Evolutionary conservation across 2,329 filamentous ascomycete species (phyloP), one percentile per base, ranked within the genome.

Genomic region (Stachybotrys chlorohalonatus): DNA sequence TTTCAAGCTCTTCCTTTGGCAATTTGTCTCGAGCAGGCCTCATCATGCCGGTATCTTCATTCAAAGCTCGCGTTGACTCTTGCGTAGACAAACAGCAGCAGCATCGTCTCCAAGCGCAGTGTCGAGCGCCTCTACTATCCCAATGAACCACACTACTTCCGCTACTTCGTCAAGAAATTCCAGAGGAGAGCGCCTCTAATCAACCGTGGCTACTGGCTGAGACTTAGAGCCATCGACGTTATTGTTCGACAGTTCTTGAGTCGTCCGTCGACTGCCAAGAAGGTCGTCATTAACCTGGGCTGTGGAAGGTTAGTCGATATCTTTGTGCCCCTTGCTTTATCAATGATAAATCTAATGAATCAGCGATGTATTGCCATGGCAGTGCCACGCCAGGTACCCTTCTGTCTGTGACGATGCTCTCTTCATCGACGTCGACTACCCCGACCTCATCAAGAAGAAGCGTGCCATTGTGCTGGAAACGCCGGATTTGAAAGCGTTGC

Each of bases 101-200:
- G 89, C 65, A 96, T 96, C 61, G 86, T 92, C 15, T 96, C 91
- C 13, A 96, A 96, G 68, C 79, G 91, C 61, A 94, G 90, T 63
- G 92, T 96, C n/a, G 91, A 96, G 66, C 86, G 86, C 62, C 75
- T 95, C 13, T 96, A 96, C 69, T 86, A 89, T 65, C 79, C 86
- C 15, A 64, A 83, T 57, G 84, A 95, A 64, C 82, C 87, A 31
- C 88, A 95, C 67, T 95, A 89, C 74, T 93, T 94, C 62, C 86
- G 88, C 50, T 86, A 90, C 66, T 96, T 96, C 69, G 90, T 95
- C 39, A 85, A 82, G 61, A 95, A 92, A 68, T 87, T 88, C 61
- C 85, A 90, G 69, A 79, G 90, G 57, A 80, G 92, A 51, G 85
- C 90, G n/a, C 91, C 93, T 1, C 76, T 96, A 52, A 94, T 96